Evolutionary conservation across 2,329 filamentous ascomycete genomes (phyloP).

Genomic region (Phoma herbarum): DNA sequence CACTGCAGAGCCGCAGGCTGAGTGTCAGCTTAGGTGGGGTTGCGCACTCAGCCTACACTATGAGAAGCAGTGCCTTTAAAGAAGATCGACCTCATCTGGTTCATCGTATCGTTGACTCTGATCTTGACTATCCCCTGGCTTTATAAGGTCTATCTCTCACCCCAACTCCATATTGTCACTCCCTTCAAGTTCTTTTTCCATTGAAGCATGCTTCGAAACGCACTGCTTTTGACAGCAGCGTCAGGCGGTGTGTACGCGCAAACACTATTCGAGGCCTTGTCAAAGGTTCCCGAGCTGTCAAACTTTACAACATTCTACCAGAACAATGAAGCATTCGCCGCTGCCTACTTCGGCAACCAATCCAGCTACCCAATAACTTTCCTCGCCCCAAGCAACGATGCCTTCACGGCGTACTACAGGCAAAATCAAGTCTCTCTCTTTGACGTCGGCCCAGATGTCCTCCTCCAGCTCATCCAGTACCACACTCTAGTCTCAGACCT

Average conservation of each 20-base stretch:
- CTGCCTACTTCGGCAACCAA: constrained; percentile 24
- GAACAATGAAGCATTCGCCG: constrained; percentile 28
- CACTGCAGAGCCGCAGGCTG: constrained; percentile 10
- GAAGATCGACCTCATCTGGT: background rate
- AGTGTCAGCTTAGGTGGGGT: constrained; percentile 14
- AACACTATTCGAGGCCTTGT: constrained; percentile 28
- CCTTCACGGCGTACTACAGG: constrained; percentile 26
- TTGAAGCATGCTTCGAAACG: background rate
- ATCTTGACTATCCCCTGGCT: background rate
- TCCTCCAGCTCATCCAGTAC: constrained; percentile 32
- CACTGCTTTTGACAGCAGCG: background rate
- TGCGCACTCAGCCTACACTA: background rate
- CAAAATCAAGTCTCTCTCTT: constrained; percentile 21
- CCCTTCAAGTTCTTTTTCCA: background rate
- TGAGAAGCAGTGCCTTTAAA: background rate
- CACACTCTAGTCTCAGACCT: constrained; percentile 31
- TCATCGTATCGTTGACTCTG: background rate
- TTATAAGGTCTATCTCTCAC: background rate
- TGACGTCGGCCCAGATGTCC: constrained; percentile 13
- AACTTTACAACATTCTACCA: constrained; percentile 36
- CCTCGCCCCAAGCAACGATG: constrained; percentile 34
- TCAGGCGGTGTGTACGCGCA: constrained; percentile 12
- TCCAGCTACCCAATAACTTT: constrained; percentile 33
- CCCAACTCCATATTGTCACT: background rate
- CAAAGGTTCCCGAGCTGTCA: constrained; percentile 27